Base-by-base conservation (phyloP, 768 basidiomycete species). In the Termitomyces sp. region DNA sequence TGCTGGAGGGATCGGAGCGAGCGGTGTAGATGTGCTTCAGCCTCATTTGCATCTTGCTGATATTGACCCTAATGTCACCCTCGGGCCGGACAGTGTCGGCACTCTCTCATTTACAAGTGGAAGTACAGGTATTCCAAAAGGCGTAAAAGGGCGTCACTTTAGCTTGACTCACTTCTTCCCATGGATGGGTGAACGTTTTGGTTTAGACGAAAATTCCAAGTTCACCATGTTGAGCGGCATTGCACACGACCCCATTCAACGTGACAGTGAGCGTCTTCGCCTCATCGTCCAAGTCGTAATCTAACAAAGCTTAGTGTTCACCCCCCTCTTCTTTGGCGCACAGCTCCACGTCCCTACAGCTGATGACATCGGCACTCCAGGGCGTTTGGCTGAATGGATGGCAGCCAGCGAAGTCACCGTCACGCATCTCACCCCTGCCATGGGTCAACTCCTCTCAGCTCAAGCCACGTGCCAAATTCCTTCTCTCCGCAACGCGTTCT, bases 171-270 rank as follows among this genome's bases (percentile, higher is more conserved):
- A 98, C 69, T 99, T 98, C 81, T 98, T 98, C 83, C 95, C 95
- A 2, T 99, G 97, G 97, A 98, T 99, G 97, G 89, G 89, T 21
- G 75, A 92, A 68, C 75, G 86, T 31, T 99, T 98, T 68, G 86
- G 82, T 1, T 73, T 99, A 47, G 75, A 78, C 37, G 77, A 85
- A 57, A 72, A 78, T 31, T 92, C 90, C 60, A 92, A 85, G 71
- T 99, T 97, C 67, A 98, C 97, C 0, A 98, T 99, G 97, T 82
- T 99, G 31, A 95, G 93, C 64, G 97, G 97, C 19, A 99, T 99
- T 54, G 97, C 97, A 12, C 97, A 99, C 66, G 97, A 99, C 73
- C 97, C 97, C 10, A 97, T 99, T 63, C 97, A 99, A 69, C 85
- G 97, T 63, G 97, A 99, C 67, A 99, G 95, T 98, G 59, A 76